phyloP scores from a whole-genome alignment of 164 flowering plant species.

The Nymphaea colorata region DNA sequence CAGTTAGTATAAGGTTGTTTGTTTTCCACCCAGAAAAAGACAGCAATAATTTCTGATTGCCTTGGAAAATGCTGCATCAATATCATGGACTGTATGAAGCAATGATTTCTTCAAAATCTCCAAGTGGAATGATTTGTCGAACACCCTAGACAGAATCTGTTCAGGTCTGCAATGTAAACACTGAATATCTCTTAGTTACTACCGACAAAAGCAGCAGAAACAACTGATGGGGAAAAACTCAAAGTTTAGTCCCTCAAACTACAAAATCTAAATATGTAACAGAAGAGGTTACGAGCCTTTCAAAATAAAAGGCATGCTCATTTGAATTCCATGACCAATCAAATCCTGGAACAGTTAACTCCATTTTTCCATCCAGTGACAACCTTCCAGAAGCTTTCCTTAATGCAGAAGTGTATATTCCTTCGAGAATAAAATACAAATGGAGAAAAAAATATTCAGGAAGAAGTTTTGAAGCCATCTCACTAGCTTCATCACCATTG shows the following conservation, averaged over 20 bases:
- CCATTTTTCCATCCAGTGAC: slow-evolving; percentile 25
- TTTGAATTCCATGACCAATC: slow-evolving; percentile 21
- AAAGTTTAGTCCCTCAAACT: neutral
- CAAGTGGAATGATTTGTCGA: slow-evolving; percentile 60
- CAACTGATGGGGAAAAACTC: neutral
- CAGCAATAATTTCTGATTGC: slow-evolving; percentile 16
- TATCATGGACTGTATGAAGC: slow-evolving; percentile 76
- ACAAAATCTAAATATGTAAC: neutral
- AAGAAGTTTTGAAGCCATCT: slow-evolving; percentile 83
- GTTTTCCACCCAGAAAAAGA: neutral
- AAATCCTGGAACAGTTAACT: slow-evolving; percentile 20
- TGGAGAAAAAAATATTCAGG: slow-evolving; percentile 80
- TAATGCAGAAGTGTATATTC: slow-evolving; percentile 46
- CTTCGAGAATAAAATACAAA: slow-evolving; percentile 78
- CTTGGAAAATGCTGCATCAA: slow-evolving; percentile 78
- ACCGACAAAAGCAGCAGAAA: neutral
- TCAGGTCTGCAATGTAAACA: slow-evolving; percentile 31
- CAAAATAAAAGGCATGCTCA: slow-evolving; percentile 22
- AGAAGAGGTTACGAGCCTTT: slow-evolving; percentile 25
- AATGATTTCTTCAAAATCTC: slow-evolving; percentile 85
- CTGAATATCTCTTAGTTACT: neutral
- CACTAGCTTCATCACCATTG: slow-evolving; percentile 97
- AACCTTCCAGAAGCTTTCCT: slow-evolving; percentile 35
- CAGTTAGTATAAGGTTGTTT: neutral
- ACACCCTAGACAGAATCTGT: slow-evolving; percentile 25